phyloP scores from a whole-genome alignment of 768 basidiomycete species.

The Flagelloscypha sp. region DNA sequence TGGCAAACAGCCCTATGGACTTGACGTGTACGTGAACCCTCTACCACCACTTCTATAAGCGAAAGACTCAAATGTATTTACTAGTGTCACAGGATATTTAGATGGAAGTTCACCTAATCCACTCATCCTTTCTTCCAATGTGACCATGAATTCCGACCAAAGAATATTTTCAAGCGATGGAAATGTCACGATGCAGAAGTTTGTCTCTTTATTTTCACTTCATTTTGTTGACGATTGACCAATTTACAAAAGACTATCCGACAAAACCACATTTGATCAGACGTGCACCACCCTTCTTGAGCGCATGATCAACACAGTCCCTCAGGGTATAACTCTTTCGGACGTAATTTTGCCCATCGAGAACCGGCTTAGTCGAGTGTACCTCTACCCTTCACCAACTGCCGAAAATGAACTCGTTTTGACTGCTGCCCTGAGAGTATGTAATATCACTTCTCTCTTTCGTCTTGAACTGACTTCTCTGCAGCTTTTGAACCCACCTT shows the following conservation, averaged over 20 bases:
- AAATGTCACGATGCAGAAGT: slow-evolving; percentile 19
- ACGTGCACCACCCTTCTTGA: slow-evolving; percentile 32
- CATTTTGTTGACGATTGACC: not conserved
- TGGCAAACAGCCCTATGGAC: no score
- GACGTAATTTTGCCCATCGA: slow-evolving; percentile 35
- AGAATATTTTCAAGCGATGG: slow-evolving; percentile 11
- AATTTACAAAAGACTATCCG: slow-evolving; percentile 18
- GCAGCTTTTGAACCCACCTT: slow-evolving; percentile 1
- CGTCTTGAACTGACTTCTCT: no score
- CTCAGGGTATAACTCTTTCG: slow-evolving; percentile 34
- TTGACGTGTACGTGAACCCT: no score
- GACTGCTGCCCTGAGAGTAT: slow-evolving; percentile 10
- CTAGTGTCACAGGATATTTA: slow-evolving; percentile 22
- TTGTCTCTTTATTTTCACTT: slow-evolving; percentile 4
- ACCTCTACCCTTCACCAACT: slow-evolving; percentile 22
- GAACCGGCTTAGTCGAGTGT: slow-evolving; percentile 30
- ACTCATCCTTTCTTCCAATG: slow-evolving; percentile 6
- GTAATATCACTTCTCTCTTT: not conserved
- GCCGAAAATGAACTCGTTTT: slow-evolving; percentile 11
- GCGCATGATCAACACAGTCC: slow-evolving; percentile 46
- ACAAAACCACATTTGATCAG: slow-evolving; percentile 24
- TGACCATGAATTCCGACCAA: slow-evolving; percentile 12
- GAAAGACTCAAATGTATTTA: slow-evolving; percentile 2
- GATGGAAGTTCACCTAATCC: slow-evolving; percentile 7
- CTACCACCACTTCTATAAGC: no score